Conservation (phyloP, 2,329 filamentous ascomycete species). For the Verticillium nubilum region DNA sequence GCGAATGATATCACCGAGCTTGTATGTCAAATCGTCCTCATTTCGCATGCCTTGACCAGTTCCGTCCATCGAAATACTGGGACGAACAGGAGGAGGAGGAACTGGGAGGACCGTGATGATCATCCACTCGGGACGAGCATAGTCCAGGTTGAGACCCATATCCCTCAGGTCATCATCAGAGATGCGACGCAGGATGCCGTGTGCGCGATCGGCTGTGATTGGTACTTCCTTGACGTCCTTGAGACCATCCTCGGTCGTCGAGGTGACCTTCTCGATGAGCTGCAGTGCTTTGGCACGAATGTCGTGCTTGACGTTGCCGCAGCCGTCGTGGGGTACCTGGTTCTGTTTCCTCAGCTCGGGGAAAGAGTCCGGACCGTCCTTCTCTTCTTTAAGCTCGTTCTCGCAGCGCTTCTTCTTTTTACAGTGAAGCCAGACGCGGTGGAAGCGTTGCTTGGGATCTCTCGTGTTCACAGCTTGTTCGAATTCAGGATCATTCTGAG, state of each 20-base stretch:
- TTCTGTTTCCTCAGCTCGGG: slow-evolving; percentile 48
- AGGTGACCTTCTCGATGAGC: slow-evolving; percentile 71
- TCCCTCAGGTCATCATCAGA: slow-evolving; percentile 74
- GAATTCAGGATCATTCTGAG: slow-evolving; percentile 79
- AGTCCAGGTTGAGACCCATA: slow-evolving; percentile 90
- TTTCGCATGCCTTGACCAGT: slow-evolving; percentile 88
- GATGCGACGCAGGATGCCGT: slow-evolving; percentile 83
- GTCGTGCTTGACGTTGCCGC: slow-evolving; percentile 83
- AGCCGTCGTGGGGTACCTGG: slow-evolving; percentile 74
- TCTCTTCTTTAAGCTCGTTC: slow-evolving; percentile 65
- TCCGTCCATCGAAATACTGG: slow-evolving; percentile 95
- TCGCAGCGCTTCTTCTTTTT: slow-evolving; percentile 85
- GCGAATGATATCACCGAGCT: slow-evolving; percentile 95
- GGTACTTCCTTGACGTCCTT: slow-evolving; percentile 64
- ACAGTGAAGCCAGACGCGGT: slow-evolving; percentile 85
- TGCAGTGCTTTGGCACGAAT: slow-evolving; percentile 84
- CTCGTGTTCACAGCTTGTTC: slow-evolving; percentile 74
- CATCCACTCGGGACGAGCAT: slow-evolving; percentile 98
- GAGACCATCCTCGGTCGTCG: slow-evolving; percentile 70
- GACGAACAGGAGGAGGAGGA: slow-evolving; percentile 89
- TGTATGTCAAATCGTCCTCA: slow-evolving; percentile 99
- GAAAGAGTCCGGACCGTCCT: slow-evolving; percentile 54
- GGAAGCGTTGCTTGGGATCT: slow-evolving; percentile 92
- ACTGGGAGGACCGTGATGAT: slow-evolving; percentile 91
- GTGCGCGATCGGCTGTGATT: slow-evolving; percentile 78